Percentiles rank a stretch among this genome's conserved stretches.
These are phyloP conservation scores for Alternaria solani DNA, from an alignment of 2,329 filamentous ascomycete genomes.

Conservation along the genomic window DNA sequence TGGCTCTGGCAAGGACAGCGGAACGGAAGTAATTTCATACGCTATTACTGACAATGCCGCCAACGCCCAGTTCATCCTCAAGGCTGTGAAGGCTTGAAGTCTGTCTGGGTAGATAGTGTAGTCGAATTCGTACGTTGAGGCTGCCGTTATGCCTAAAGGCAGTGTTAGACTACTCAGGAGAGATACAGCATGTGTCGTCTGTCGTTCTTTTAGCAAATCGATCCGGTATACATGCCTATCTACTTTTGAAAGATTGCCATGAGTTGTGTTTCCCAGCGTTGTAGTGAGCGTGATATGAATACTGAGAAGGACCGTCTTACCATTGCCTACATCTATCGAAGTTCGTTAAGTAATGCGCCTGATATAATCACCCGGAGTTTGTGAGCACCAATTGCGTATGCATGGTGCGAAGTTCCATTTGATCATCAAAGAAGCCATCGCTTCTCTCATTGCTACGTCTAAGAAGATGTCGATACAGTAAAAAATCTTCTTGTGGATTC, in stretches of 20 bases:
- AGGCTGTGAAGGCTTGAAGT: neutral
- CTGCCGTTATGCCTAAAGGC: neutral
- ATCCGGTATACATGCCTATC: neutral
- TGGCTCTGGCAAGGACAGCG: neutral
- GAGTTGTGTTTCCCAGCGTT: neutral
- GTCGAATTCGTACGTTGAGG: neutral
- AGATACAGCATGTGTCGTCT: neutral
- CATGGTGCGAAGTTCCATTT: neutral
- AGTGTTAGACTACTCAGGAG: neutral
- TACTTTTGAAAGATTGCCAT: neutral
- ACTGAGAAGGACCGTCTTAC: no score
- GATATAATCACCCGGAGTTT: neutral
- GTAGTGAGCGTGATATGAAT: neutral
- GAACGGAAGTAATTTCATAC: neutral
- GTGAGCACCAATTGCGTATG: neutral
- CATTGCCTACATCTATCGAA: no score
- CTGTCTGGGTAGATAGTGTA: neutral
- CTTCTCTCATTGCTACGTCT: neutral
- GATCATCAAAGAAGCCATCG: neutral
- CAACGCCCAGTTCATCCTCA: slow-evolving; percentile 3
- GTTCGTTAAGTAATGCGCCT: neutral
- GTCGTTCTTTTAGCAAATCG: neutral
- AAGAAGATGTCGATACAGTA: accelerated
- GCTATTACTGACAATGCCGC: neutral
- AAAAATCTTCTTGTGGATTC: neutral